phyloP scores from a whole-genome alignment of 306 rosid genomes.

The Prunus padus region DNA sequence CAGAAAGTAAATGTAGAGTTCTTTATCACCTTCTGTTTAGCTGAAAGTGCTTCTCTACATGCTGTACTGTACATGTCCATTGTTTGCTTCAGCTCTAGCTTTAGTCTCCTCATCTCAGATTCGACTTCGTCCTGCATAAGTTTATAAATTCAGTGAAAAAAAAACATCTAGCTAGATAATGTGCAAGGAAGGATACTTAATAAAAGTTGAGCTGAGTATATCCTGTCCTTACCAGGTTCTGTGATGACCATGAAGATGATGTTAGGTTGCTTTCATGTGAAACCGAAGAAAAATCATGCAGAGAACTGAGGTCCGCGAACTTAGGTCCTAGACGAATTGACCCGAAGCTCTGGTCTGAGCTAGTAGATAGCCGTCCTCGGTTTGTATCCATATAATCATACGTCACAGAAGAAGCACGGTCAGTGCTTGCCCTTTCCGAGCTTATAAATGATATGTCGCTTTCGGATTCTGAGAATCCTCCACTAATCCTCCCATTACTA shows the following conservation, averaged over 20 bases:
- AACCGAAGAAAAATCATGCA: slow-evolving; percentile 41
- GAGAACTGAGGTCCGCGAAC: slow-evolving; percentile 37
- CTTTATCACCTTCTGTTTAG: slow-evolving; percentile 61
- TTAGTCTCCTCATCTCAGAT: slow-evolving; percentile 80
- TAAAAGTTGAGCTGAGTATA: not conserved
- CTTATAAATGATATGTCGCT: slow-evolving; percentile 81
- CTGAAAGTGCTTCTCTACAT: slow-evolving; percentile 73
- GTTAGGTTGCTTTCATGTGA: slow-evolving; percentile 52
- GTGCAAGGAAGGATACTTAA: not conserved
- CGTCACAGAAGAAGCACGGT: slow-evolving; percentile 48
- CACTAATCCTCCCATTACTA: slow-evolving; percentile 33
- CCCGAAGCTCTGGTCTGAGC: slow-evolving; percentile 64
- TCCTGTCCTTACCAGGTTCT: slow-evolving; percentile 45
- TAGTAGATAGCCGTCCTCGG: slow-evolving; percentile 55
- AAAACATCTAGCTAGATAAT: not conserved
- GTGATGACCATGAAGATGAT: slow-evolving; percentile 67
- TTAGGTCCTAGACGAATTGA: slow-evolving; percentile 42
- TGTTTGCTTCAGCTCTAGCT: slow-evolving; percentile 90
- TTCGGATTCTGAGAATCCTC: slow-evolving; percentile 60
- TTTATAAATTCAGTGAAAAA: not conserved
- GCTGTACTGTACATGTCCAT: slow-evolving; percentile 84
- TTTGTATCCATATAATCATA: slow-evolving; percentile 51
- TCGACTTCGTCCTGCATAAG: slow-evolving; percentile 69
- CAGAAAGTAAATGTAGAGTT: not conserved
- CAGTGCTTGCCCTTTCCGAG: slow-evolving; percentile 80